Base-by-base conservation (phyloP, 805 yeast genomes). In the Candida argentea region DNA sequence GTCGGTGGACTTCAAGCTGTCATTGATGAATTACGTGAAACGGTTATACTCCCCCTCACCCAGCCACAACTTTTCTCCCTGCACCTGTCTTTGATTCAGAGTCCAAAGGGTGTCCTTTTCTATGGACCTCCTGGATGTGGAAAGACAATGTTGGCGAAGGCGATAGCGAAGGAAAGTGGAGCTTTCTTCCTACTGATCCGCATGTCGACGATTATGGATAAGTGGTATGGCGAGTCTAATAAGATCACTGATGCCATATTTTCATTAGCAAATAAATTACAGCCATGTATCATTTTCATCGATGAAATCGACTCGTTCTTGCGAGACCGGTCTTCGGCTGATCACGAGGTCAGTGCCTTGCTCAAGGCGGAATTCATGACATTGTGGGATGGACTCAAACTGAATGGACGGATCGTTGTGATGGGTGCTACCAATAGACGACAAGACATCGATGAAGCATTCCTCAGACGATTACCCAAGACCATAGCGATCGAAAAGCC, bases 51-150 rank as follows among this genome's bases (percentile, higher is more conserved):
- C 41, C 98, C 98, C 1, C 61, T 91, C 32, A 58, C 64, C 3
- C 58, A 73, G 41, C 95, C 95, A 0, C 83, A 73, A 27, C 55
- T 85, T 22, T 86, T 81, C 48, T 60, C 72, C 8, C 75, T 72
- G 29, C 82, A 79, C 39, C 74, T 84, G 29, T 37, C 56, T 13
- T 62, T 89, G 29, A 60, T 89, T 15, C 84, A 81, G 45, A 89
- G 95, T 1, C 98, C 98, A 2, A 86, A 84, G 46, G 98, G 98
- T 22, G 96, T 89, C 3, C 57, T 89, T 20, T 65, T 87, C 27
- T 77, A 84, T 47, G 97, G 97, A 0, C 96, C 97, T 3, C 97
- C 97, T 0, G 97, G 97, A 0, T 89, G 96, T 52, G 97, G 97
- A 31, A 89, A 89, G 55, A 89, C 97, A 3, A 84, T 89, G 95